phyloP scores from a whole-genome alignment of 2,329 filamentous ascomycete species.

The Pestalotiopsis sp. region DNA sequence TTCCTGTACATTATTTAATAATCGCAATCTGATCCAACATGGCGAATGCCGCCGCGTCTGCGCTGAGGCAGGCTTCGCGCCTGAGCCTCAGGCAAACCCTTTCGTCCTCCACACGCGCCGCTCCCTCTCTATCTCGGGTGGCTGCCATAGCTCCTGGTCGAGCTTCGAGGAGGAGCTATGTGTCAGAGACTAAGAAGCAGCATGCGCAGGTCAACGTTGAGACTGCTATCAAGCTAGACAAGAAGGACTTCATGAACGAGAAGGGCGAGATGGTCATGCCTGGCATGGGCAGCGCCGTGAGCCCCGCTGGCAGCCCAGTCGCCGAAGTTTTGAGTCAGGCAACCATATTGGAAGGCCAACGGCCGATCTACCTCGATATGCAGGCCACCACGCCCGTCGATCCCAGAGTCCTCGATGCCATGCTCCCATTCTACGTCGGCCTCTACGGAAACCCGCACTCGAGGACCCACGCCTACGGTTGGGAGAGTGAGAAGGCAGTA shows the following conservation, averaged over 20 bases:
- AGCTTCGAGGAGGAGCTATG: conserved; percentile 65
- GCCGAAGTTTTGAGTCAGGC: conserved; percentile 89
- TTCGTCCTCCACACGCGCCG: conserved; percentile 35
- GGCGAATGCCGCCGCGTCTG: conserved; percentile 68
- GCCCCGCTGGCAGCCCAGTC: conserved; percentile 79
- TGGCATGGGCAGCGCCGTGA: conserved; percentile 57
- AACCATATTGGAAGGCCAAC: conserved; percentile 88
- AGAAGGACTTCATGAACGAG: conserved; percentile 73
- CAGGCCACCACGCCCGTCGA: conserved; percentile 96
- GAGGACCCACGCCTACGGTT: conserved; percentile 95
- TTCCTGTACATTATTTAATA: conserved; percentile 18
- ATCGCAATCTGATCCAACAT: conserved; percentile 41
- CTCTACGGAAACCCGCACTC: conserved; percentile 98
- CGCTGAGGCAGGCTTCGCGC: conserved; percentile 75
- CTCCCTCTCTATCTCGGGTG: conserved; percentile 35
- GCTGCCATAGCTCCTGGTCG: conserved; percentile 30
- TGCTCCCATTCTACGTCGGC: conserved; percentile 93
- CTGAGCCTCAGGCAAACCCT: conserved; percentile 48
- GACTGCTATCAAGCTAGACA: conserved; percentile 82
- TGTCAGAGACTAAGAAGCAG: conserved; percentile 79
- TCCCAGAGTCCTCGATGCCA: conserved; percentile 91
- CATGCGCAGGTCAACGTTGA: conserved; percentile 82
- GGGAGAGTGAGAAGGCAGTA: conserved; percentile 95
- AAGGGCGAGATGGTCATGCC: conserved; percentile 52
- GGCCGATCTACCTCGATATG: conserved; percentile 98